These are phyloP conservation scores for Wickerhamomyces strasburgensis DNA, from an alignment of 805 yeast species.

Conservation along the genomic window DNA sequence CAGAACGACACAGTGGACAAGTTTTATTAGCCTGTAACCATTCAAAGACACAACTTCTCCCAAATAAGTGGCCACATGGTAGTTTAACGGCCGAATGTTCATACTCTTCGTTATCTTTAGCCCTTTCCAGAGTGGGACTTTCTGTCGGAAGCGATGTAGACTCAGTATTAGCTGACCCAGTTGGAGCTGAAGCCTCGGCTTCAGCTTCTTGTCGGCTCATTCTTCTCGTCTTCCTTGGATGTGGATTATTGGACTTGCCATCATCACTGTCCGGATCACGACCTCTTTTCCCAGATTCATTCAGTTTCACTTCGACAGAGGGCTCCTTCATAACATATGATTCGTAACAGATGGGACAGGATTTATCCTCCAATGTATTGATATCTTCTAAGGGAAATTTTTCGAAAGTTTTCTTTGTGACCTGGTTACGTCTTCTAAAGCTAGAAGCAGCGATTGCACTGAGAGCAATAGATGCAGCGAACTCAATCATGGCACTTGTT, in stretches of 20 bases:
- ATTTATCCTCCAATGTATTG: constrained; percentile 29
- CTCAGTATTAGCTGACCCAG: too few species aligned
- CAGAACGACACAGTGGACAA: constrained; percentile 82
- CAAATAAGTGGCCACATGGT: constrained; percentile 88
- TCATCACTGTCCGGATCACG: constrained; percentile 21
- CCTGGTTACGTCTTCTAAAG: constrained; percentile 36
- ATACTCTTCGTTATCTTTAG: constrained; percentile 19
- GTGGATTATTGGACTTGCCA: constrained; percentile 8
- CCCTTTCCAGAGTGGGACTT: too few species aligned
- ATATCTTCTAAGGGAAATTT: constrained; percentile 37
- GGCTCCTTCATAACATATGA: constrained; percentile 27
- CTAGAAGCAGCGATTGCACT: constrained; percentile 49
- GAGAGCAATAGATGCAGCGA: constrained; percentile 69
- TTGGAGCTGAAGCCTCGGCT: neutral
- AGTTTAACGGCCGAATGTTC: constrained; percentile 63
- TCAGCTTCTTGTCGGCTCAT: neutral
- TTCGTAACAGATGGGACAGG: constrained; percentile 67
- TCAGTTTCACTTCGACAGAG: constrained; percentile 23
- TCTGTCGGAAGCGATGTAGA: too few species aligned
- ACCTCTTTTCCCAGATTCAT: constrained; percentile 20
- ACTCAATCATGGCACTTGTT: constrained; percentile 53
- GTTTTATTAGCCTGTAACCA: constrained; percentile 75
- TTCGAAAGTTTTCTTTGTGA: constrained; percentile 48
- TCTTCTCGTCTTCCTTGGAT: constrained; percentile 4
- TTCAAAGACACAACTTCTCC: constrained; percentile 73